These are phyloP conservation scores for Malus hybrid DNA, from an alignment of 331 rosid species.

Conservation along the genomic window DNA sequence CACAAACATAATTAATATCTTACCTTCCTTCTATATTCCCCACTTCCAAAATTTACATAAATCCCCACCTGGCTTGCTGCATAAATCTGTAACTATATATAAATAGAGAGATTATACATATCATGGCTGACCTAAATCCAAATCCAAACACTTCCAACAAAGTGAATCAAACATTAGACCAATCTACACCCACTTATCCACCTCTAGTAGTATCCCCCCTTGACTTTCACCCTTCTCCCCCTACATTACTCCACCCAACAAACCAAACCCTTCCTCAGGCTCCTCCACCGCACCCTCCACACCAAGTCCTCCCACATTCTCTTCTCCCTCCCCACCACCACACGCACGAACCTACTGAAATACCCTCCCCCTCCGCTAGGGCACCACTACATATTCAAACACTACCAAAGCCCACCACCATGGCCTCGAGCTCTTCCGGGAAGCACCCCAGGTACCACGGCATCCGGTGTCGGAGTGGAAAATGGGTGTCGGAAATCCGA, in stretches of 20 bases:
- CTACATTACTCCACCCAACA: not conserved
- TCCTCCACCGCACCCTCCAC: not conserved
- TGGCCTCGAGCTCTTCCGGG: constrained; percentile 42
- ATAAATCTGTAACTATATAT: not conserved
- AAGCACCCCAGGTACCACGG: constrained; percentile 59
- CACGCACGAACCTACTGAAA: constrained; percentile 3
- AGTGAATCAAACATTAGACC: constrained; percentile 5
- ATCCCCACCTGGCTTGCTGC: not conserved
- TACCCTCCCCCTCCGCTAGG: not conserved
- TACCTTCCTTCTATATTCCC: not conserved
- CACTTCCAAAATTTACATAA: not conserved
- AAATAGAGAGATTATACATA: not conserved
- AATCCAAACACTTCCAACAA: not conserved
- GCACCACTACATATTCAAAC: not conserved
- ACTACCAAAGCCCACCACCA: not conserved
- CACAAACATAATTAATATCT: too few species aligned
- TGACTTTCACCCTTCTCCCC: not conserved
- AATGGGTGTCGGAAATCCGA: constrained; percentile 90
- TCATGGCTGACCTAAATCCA: constrained; percentile 24
- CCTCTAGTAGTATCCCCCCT: not conserved
- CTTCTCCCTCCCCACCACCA: constrained; percentile 3
- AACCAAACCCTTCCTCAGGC: not conserved
- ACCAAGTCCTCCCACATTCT: not conserved
- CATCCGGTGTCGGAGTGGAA: constrained; percentile 66
- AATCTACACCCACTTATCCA: not conserved